Base-by-base conservation (phyloP, 148 eudicot genomes). In the Rhododendron simsii region DNA sequence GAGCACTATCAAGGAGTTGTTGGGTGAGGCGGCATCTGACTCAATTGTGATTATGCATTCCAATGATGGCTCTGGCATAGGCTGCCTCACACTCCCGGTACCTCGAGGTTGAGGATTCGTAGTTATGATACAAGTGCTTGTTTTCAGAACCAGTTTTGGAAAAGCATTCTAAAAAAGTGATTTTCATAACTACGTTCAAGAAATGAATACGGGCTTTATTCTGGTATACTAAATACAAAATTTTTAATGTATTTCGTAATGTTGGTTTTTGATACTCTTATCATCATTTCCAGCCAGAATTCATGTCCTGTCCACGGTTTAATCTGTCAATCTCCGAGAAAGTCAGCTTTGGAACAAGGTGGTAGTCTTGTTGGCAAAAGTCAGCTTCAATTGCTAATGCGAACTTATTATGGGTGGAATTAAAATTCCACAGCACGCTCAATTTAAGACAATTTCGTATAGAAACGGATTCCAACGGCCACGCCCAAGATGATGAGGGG, bases 401-500 rank as follows among this genome's bases (percentile, higher is more conserved):
- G 13, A 78, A 48, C 35, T 87, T 87, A 83, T 83, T 83, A 15
- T 21, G 47, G 41, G 78, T 37, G 18, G 78, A 5, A 33, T 83
- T 41, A 9, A 20, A 39, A 59, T 57, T 35, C 74, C 37, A 16
- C 2, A 0, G 23, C 51, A 76, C 7, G 18, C 80, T 23, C 41
- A 86, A 28, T 71, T 90, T 87, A 92, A 15, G 89, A 88, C 41
- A 94, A 90, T 90, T 94, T 92, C 80, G 94, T 91, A 85, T 94
- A 96, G 87, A 94, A 89, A 81, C 95, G 95, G 86, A 96, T 84
- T 55, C 91, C 98, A 13, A 96, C 78, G 80, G 98, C 99, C 55
- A 93, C 85, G 14, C 92, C 95, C 88, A 96, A 88, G 37, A 96
- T 93, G 57, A 92, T 53, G 63, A 95, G 90, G 73, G 99, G 99